Evolutionary conservation across 106 monocot species (phyloP), one percentile per base, ranked within the genome.

Genomic region (Phalaenopsis equestris): DNA sequence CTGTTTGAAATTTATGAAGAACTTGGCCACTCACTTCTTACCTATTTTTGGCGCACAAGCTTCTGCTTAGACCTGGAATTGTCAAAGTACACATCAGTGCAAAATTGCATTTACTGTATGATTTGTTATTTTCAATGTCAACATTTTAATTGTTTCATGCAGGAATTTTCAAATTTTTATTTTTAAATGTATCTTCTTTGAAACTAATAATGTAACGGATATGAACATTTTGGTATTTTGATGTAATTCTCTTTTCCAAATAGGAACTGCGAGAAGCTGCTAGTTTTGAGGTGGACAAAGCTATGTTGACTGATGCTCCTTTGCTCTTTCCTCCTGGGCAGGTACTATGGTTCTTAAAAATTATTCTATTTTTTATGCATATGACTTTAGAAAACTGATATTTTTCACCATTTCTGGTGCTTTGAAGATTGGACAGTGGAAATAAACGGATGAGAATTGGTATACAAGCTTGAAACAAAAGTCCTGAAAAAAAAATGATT

Each of bases 261-360:
- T 61, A 96, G 93, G 84, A 87, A 55, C 84, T 96, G 57, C 79
- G 74, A 72, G 88, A 91, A 86, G 85, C 88, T 45, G 89, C 94
- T 61, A 86, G 78, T 55, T 82, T 75, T 41, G 89, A 94, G 88
- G 85, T 83, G 72, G 92, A 98, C 84, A 90, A 78, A 79, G 87
- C 84, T 42, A 89, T 98, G 94, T 83, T 98, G 36, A 98, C 97
- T 78, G 97, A 98, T 85, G 94, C 92, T 81, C 92, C 97, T 78
- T 94, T 98, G 73, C 94, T 94, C 79, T 98, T 89, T 76, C 74
- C 97, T 82, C 97, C 94, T 81, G 97, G 92, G 24, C 94, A 94
- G 92, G 97, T 94, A 85, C 73, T 73, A 37, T 52, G 41, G 45
- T 41, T 82, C 14, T 73, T 23, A 56, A 38, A 52, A 76, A 5